Evolutionary conservation across 2,329 filamentous ascomycete genomes (phyloP), one percentile per base, ranked within the genome.

Genomic region (Pseudogymnoascus sp.): DNA sequence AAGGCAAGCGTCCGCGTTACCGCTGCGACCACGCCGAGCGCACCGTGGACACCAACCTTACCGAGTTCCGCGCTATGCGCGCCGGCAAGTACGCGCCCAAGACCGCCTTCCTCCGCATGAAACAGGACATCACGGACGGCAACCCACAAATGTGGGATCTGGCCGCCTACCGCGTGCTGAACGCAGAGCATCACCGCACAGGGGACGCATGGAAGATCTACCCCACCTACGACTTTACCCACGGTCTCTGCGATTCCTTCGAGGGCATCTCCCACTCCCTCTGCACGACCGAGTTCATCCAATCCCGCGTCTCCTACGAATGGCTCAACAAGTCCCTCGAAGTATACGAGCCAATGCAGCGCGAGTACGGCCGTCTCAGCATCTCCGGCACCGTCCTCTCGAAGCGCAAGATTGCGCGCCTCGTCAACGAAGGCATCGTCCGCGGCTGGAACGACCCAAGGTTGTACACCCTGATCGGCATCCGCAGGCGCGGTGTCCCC

Each of bases 81-180:
- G 91, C 95, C 72, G 93, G 93, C 18, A 90, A 93, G 76, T 97
- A 97, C 77, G 87, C 89, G 74, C 87, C 91, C 0, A 85, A 86
- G 70, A 87, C 91, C 74, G 93, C 91, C 1, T 89, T 91, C 70
- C 79, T 97, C 62, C 87, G 93, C 65, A 97, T 97, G 92, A 96
- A 96, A 79, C 91, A 96, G 80, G 84, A 91, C 67, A 90, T 91
- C 66, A 84, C 84, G 60, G 87, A 88, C 69, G 87, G 88, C 31
- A 97, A 97, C 74, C 92, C 92, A 5, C 91, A 96, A 76, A 92
- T 96, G 90, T 97, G 93, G 93, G 93, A 97, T 79, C 77, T 96
- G 62, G 90, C 90, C 1, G 93, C 93, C 14, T 97, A 96, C 76
- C 86, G 93, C 65, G 87, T 97, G 63, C 82, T 91, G 65, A 84